phyloP scores from a whole-genome alignment of 495 filamentous ascomycete species.

The Rostrohypoxylon terebratum region DNA sequence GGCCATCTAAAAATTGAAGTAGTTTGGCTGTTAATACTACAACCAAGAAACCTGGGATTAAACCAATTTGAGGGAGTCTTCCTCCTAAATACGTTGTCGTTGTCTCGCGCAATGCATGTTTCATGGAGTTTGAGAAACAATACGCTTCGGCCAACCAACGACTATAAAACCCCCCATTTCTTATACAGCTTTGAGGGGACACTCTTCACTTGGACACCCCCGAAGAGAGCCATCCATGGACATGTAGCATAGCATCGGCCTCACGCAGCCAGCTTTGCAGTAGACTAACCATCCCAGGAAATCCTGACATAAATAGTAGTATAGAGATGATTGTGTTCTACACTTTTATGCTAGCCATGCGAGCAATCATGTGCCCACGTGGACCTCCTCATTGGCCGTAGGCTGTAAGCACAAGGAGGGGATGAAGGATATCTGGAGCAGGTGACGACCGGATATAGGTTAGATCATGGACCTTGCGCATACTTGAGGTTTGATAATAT shows the following conservation, averaged over 20 bases:
- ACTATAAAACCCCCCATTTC: neutral
- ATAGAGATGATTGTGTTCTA: neutral
- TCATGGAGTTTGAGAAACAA: neutral
- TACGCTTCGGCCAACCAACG: conserved; percentile 12
- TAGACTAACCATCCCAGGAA: neutral
- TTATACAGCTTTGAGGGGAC: neutral
- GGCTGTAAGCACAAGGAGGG: neutral
- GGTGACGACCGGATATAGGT: neutral
- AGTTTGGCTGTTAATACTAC: neutral
- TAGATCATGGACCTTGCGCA: neutral
- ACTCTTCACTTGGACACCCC: neutral
- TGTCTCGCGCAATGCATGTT: conserved; percentile 14
- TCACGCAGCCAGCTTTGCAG: neutral
- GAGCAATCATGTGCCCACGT: conserved; percentile 22
- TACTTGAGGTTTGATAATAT: neutral
- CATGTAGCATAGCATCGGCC: neutral
- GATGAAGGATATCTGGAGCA: conserved; percentile 5
- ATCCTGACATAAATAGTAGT: neutral
- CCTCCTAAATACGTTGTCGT: conserved; percentile 9
- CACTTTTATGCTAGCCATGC: neutral
- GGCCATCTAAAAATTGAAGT: neutral
- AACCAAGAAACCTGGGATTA: neutral
- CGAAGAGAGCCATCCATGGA: neutral
- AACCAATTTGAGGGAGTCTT: neutral
- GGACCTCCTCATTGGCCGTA: conserved; percentile 23